Evolutionary conservation across 495 filamentous ascomycete genomes (phyloP).

Genomic region (Sabuloglossum arenarium): DNA sequence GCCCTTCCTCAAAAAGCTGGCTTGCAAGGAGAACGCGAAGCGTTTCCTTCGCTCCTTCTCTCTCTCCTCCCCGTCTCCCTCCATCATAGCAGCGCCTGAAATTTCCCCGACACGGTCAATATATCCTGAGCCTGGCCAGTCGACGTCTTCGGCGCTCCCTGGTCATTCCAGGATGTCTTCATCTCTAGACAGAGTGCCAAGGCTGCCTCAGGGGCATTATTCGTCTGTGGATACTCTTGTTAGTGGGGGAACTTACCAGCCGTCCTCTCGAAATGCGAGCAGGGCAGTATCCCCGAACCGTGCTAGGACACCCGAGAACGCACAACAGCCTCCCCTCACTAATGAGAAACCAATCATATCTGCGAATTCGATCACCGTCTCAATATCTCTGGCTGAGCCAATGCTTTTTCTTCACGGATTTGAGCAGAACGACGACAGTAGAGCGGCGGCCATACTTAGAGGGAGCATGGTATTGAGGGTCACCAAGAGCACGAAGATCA

Average conservation of each 20-base stretch:
- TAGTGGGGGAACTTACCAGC: background rate
- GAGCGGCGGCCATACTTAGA: constrained; percentile 64
- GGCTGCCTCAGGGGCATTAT: background rate
- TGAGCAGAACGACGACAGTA: constrained; percentile 53
- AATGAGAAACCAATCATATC: constrained; percentile 48
- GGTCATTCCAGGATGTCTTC: background rate
- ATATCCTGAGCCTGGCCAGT: background rate
- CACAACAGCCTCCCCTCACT: background rate
- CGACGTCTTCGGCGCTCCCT: background rate
- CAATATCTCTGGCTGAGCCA: constrained; percentile 67
- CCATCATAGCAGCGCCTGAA: background rate
- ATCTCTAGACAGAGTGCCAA: background rate
- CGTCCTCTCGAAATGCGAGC: background rate
- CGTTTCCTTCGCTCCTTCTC: constrained; percentile 22
- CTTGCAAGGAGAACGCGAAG: constrained; percentile 22
- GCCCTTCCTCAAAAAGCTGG: constrained; percentile 17
- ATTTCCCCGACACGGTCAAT: background rate
- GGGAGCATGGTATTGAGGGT: constrained; percentile 68
- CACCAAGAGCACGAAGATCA: constrained; percentile 82
- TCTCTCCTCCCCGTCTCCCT: constrained; percentile 2
- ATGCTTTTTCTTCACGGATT: constrained; percentile 80
- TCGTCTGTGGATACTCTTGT: background rate
- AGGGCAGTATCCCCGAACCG: background rate
- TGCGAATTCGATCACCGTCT: constrained; percentile 50
- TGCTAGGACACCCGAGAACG: background rate